phyloP scores from a whole-genome alignment of 2,329 filamentous ascomycete genomes.

The Cladosporium sp. region DNA sequence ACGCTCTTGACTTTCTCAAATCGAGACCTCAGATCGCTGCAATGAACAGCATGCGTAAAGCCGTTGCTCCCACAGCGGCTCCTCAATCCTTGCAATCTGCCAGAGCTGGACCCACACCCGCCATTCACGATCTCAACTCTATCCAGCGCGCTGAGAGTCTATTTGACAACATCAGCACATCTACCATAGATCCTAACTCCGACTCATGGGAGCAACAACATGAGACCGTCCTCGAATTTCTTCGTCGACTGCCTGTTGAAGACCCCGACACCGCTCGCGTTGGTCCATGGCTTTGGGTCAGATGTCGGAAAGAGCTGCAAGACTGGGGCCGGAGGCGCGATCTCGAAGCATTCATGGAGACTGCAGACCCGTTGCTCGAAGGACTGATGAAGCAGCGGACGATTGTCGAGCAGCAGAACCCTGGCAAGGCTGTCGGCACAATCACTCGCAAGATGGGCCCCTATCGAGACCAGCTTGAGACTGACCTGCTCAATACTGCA shows the following conservation, averaged over 20 bases:
- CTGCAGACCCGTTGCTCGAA: constrained; percentile 57
- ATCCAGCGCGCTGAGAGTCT: neutral
- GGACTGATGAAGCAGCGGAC: constrained; percentile 48
- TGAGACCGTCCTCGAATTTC: constrained; percentile 66
- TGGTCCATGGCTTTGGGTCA: constrained; percentile 71
- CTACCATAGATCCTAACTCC: constrained; percentile 40
- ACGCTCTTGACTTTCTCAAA: constrained; percentile 25
- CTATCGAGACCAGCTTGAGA: constrained; percentile 47
- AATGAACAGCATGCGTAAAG: constrained; percentile 3
- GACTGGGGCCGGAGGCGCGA: constrained; percentile 45
- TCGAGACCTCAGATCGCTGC: constrained; percentile 24
- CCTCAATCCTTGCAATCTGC: neutral
- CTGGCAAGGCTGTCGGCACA: constrained; percentile 46
- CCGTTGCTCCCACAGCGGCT: neutral
- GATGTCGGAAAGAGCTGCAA: constrained; percentile 53
- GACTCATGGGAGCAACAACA: constrained; percentile 55
- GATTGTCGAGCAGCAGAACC: constrained; percentile 54
- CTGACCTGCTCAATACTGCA: constrained; percentile 63
- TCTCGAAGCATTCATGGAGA: constrained; percentile 51
- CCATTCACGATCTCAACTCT: neutral
- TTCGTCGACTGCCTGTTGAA: constrained; percentile 66
- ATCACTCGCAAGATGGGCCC: constrained; percentile 43
- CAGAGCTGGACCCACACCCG: neutral
- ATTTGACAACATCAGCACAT: neutral
- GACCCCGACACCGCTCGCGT: constrained; percentile 52